Percentiles rank a stretch among this genome's conserved stretches.
Evolutionary conservation across 179 eudicot species (phyloP).

Genomic region (Vitellaria paradoxa): DNA sequence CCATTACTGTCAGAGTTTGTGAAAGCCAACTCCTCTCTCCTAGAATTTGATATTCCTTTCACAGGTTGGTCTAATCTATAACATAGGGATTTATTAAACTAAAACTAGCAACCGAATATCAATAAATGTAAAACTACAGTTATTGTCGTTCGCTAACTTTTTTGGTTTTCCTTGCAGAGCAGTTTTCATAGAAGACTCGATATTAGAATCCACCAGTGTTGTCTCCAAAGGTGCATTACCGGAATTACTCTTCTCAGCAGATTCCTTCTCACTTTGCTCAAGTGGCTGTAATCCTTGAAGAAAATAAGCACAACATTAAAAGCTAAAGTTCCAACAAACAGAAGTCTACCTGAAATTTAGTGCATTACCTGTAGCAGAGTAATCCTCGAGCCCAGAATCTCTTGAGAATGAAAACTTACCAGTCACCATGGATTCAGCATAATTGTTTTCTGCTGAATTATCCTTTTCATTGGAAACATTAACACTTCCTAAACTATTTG

Average conservation of each 20-base stretch:
- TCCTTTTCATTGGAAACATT: conserved; percentile 22
- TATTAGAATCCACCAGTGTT: conserved; percentile 20
- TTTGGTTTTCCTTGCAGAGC: conserved; percentile 65
- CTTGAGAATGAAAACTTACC: conserved; percentile 19
- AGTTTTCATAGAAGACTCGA: conserved; percentile 32
- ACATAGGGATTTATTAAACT: conserved; percentile 21
- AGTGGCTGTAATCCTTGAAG: conserved; percentile 62
- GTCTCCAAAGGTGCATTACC: conserved; percentile 22
- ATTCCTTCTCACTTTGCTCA: conserved; percentile 28
- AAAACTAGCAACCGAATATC: not conserved
- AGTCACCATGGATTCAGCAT: conserved; percentile 27
- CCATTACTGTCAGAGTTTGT: conserved; percentile 27
- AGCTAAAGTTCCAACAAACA: conserved; percentile 8
- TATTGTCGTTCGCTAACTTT: conserved; percentile 36
- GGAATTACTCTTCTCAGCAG: conserved; percentile 28
- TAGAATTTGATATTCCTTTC: conserved; percentile 34
- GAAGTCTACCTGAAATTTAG: conserved; percentile 18
- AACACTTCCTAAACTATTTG: conserved; percentile 5
- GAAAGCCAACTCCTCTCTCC: conserved; percentile 23
- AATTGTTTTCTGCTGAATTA: conserved; percentile 11
- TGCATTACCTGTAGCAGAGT: conserved; percentile 42
- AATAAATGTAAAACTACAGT: conserved; percentile 1
- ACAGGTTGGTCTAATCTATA: conserved; percentile 66
- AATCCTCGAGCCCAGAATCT: conserved; percentile 28
- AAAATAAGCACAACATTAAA: conserved; percentile 25